phyloP scores from a whole-genome alignment of 768 basidiomycete genomes.

The Udeniomyces megalosporus region DNA sequence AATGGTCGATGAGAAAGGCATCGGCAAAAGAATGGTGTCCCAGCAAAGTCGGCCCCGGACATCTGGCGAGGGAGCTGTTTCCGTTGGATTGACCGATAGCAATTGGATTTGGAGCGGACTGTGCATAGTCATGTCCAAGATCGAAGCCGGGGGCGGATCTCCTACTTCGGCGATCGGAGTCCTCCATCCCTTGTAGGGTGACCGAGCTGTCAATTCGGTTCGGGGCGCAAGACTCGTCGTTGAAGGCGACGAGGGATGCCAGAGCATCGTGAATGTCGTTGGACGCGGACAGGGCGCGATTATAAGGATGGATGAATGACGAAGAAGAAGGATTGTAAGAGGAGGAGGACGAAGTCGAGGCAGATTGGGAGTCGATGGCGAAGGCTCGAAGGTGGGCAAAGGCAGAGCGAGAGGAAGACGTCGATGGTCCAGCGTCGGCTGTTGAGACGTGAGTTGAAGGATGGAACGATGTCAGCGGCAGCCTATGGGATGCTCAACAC shows the following conservation, averaged over 20 bases:
- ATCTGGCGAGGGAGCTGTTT: not conserved
- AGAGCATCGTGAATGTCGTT: constrained; percentile 5
- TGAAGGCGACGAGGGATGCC: constrained; percentile 8
- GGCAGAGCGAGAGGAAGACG: not conserved
- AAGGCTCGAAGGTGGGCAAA: not conserved
- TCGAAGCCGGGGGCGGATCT: not conserved
- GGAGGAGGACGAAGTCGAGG: not conserved
- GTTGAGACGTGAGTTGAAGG: too few relatives aligned
- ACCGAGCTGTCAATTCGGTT: not conserved
- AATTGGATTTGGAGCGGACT: not conserved
- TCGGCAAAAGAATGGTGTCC: not conserved
- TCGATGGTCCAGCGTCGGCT: not conserved
- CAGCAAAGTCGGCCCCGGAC: not conserved
- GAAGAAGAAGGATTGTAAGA: not conserved
- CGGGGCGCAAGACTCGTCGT: not conserved
- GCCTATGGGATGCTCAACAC: too few relatives aligned
- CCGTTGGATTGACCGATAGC: not conserved
- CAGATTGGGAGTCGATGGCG: not conserved
- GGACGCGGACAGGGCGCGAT: not conserved
- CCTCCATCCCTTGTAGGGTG: not conserved
- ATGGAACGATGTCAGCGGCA: too few relatives aligned
- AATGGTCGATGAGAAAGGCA: not conserved
- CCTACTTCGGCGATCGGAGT: not conserved
- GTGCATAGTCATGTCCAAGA: not conserved
- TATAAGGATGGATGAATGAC: not conserved